Conservation (phyloP, 768 basidiomycete genomes). For the Pulveroboletus frians region DNA sequence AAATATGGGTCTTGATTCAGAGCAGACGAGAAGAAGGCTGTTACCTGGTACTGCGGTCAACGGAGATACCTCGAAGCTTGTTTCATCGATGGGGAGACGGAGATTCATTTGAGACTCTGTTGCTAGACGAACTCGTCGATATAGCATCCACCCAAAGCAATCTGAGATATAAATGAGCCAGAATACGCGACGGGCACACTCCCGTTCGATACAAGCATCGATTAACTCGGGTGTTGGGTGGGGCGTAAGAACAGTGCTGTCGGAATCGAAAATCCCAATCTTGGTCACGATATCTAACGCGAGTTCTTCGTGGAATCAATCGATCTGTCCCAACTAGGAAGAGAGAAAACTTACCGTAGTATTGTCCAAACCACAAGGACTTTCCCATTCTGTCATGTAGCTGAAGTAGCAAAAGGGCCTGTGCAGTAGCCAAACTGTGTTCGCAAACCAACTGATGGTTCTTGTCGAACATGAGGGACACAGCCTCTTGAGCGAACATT, state of each 20-base stretch:
- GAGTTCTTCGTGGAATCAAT: constrained; percentile 40
- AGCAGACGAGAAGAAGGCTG: background rate
- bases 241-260: constrained; percentile 55
- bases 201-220: constrained; percentile 61
- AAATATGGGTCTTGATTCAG: constrained; percentile 2
- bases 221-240: constrained; percentile 56
- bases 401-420: constrained; percentile 70
- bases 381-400: constrained; percentile 53
- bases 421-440: constrained; percentile 64
- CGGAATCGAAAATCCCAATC: constrained; percentile 60
- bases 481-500: constrained; percentile 52
- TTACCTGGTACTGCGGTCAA: constrained; percentile 32
- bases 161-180: constrained; percentile 71
- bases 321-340: background rate
- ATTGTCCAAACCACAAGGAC: constrained; percentile 27
- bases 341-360: constrained; percentile 27
- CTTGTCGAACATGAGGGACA: constrained; percentile 66
- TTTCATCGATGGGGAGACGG: constrained; percentile 75
- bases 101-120: constrained; percentile 47
- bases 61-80: constrained; percentile 70
- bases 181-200: constrained; percentile 76
- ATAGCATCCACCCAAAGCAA: constrained; percentile 37
- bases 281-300: constrained; percentile 63
- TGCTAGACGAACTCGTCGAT: constrained; percentile 33
- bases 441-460: constrained; percentile 56